Evolutionary conservation across 352 stramenopile genomes (phyloP).

Genomic region (Vaucheria bursata): DNA sequence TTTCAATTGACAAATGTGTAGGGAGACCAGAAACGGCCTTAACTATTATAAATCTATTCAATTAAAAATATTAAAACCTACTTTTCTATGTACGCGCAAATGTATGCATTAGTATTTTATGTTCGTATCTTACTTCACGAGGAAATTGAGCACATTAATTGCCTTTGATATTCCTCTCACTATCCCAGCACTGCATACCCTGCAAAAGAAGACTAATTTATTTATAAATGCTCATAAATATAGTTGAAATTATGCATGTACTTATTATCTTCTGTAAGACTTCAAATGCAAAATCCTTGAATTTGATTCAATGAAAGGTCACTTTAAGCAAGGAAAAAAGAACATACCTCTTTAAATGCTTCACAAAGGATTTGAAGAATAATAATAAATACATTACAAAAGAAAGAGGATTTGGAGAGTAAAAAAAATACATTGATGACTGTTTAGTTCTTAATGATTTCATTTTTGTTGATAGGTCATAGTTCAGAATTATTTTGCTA

Average conservation of each 20-base stretch:
- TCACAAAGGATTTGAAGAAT: not conserved
- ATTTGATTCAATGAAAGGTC: not conserved
- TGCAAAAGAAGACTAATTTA: not conserved
- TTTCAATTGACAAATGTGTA: not conserved
- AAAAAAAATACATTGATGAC: too few species aligned
- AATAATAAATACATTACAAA: not conserved
- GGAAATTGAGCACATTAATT: not conserved
- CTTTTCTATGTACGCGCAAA: not conserved
- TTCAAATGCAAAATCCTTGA: not conserved
- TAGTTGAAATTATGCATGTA: not conserved
- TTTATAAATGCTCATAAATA: not conserved
- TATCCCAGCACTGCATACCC: not conserved
- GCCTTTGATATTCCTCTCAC: not conserved
- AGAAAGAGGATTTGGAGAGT: too few species aligned
- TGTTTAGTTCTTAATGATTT: too few species aligned
- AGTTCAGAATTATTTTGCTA: too few species aligned
- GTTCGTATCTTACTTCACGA: not conserved
- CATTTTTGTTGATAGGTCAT: too few species aligned
- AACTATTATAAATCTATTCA: not conserved
- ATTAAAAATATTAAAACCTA: not conserved
- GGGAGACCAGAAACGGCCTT: not conserved
- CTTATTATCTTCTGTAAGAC: not conserved
- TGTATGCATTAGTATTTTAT: not conserved
- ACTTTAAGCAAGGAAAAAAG: not conserved
- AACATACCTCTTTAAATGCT: not conserved